Evolutionary conservation across 2,329 filamentous ascomycete genomes (phyloP).

Genomic region (Phialemoniopsis sp.): DNA sequence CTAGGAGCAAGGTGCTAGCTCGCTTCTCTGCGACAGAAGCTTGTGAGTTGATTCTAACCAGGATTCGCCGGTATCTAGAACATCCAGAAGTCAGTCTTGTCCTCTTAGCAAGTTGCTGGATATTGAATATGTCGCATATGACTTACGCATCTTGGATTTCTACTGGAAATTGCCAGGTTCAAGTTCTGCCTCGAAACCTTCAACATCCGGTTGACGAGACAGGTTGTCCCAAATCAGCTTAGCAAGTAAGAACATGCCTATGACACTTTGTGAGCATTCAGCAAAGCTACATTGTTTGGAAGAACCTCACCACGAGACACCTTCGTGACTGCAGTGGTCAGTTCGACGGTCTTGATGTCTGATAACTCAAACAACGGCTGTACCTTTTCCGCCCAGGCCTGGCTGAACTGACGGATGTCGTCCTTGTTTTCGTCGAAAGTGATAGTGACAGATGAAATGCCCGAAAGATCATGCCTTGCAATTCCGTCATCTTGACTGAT

Average conservation of each 20-base stretch:
- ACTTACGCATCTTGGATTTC: neutral
- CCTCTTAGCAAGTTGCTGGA: slow-evolving; percentile 12
- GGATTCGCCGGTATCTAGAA: slow-evolving; percentile 11
- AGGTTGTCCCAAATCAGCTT: no score
- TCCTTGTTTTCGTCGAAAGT: slow-evolving; percentile 14
- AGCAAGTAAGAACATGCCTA: no score
- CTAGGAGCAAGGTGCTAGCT: slow-evolving; percentile 19
- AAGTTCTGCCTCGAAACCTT: no score
- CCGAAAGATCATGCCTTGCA: slow-evolving; percentile 17
- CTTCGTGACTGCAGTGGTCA: no score
- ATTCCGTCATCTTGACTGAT: slow-evolving; percentile 23
- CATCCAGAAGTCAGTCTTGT: slow-evolving; percentile 8
- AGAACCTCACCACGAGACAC: no score
- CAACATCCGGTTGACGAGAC: no score
- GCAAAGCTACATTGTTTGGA: no score
- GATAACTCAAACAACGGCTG: no score
- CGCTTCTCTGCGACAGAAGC: neutral
- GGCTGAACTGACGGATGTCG: slow-evolving; percentile 21
- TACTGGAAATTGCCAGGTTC: slow-evolving; percentile 4
- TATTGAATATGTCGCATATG: neutral
- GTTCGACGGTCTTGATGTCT: no score
- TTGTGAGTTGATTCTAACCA: slow-evolving; percentile 9
- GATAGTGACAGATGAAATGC: slow-evolving; percentile 12
- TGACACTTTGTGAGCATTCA: no score
- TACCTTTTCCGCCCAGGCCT: no score